phyloP scores from a whole-genome alignment of 1,284 basidiomycete genomes.

The Cryptococcus sp. region DNA sequence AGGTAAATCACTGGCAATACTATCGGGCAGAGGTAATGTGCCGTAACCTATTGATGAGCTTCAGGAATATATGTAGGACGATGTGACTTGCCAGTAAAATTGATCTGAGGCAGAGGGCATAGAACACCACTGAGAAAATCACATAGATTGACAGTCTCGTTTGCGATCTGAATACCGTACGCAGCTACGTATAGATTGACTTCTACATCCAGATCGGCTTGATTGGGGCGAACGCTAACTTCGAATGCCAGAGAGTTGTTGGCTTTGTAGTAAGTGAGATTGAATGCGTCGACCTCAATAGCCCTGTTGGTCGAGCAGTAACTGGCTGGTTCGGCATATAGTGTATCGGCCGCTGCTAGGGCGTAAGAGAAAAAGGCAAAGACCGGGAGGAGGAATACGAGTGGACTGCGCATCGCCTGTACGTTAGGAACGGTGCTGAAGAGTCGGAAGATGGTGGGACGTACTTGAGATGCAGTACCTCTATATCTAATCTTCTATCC shows the following conservation, averaged over 20 bases:
- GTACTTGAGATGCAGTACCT: no score
- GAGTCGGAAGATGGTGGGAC: no score
- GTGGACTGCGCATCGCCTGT: neutral
- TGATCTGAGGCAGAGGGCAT: slow-evolving; percentile 80
- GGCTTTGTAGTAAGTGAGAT: slow-evolving; percentile 65
- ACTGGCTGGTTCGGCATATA: slow-evolving; percentile 71
- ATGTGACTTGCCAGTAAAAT: slow-evolving; percentile 62
- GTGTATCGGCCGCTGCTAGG: slow-evolving; percentile 6
- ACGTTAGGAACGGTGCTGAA: no score
- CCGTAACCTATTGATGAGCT: slow-evolving; percentile 54
- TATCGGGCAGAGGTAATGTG: slow-evolving; percentile 64
- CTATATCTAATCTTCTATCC: no score
- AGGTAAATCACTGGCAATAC: slow-evolving; percentile 58
- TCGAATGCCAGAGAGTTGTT: slow-evolving; percentile 52
- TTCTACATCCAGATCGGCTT: slow-evolving; percentile 68
- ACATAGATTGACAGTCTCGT: slow-evolving; percentile 70
- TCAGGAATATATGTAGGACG: neutral
- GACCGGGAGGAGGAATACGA: slow-evolving; percentile 2
- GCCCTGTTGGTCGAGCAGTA: slow-evolving; percentile 77
- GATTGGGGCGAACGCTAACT: slow-evolving; percentile 37
- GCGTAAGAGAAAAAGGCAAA: slow-evolving; percentile 8
- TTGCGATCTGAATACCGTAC: slow-evolving; percentile 73
- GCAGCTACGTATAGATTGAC: slow-evolving; percentile 74
- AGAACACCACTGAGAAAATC: slow-evolving; percentile 67
- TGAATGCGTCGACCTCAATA: slow-evolving; percentile 74